Evolutionary conservation across 1,284 basidiomycete species (phyloP).

Genomic region (Fomes fomentarius): DNA sequence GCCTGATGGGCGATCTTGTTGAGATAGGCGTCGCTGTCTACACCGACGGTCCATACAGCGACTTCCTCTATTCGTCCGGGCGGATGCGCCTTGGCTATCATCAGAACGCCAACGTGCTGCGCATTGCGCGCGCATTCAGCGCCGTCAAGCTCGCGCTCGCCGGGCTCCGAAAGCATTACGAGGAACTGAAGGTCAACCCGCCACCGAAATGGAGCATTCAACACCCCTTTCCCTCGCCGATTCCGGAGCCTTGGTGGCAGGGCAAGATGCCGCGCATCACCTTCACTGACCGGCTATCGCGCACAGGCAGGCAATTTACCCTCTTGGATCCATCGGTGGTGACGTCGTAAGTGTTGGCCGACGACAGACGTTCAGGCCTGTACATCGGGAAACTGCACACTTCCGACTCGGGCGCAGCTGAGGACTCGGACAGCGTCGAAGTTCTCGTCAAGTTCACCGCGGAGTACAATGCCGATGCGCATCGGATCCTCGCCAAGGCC

Average conservation of each 20-base stretch:
- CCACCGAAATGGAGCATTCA: not conserved
- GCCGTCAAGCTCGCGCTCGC: not conserved
- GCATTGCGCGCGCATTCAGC: conserved; percentile 2
- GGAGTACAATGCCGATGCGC: conserved; percentile 8
- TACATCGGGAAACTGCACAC: not conserved
- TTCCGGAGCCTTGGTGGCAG: not conserved
- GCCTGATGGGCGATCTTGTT: conserved; percentile 1
- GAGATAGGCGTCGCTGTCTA: conserved; percentile 4
- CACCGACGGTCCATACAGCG: conserved; percentile 2
- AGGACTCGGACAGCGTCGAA: not conserved
- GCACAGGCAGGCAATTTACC: not conserved
- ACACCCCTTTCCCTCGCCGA: conserved; percentile 3
- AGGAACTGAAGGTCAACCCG: not conserved
- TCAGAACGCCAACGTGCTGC: not conserved
- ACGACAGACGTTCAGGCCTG: not conserved
- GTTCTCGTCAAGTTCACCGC: conserved; percentile 9
- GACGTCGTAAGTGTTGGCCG: no score
- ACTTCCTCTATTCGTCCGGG: conserved; percentile 1
- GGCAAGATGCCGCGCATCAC: not conserved
- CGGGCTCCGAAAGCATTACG: not conserved
- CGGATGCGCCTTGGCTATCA: not conserved
- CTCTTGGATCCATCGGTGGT: no score
- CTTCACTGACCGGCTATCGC: not conserved
- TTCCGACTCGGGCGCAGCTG: not conserved
- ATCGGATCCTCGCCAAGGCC: conserved; percentile 2